A percentile compares a stretch with the other conserved stretches of the same genome.
phyloP scores from a whole-genome alignment of 495 filamentous ascomycete species.

The Penicillium subrubescens region DNA sequence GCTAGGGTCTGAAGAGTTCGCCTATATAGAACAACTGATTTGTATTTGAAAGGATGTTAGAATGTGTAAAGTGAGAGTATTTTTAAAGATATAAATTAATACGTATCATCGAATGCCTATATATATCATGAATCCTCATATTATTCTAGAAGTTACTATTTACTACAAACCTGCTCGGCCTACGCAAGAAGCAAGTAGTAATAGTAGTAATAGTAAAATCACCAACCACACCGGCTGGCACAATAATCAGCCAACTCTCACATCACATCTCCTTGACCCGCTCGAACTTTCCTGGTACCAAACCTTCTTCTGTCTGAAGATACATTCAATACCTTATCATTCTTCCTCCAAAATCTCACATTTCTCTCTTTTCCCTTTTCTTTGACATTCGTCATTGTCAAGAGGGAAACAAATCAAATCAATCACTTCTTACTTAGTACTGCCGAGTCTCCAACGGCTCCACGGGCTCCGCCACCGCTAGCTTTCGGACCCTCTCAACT shows the following conservation, averaged over 20 bases:
- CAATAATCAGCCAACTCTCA: not conserved
- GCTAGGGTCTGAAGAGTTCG: conserved; percentile 1
- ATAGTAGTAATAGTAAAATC: too few species aligned
- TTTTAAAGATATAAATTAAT: not conserved
- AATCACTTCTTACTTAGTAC: not conserved
- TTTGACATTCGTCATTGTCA: not conserved
- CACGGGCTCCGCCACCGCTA: conserved; percentile 36
- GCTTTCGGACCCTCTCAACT: conserved; percentile 26
- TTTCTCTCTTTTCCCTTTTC: not conserved
- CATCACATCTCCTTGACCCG: not conserved
- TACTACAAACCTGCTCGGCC: too few species aligned
- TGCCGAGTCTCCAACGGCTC: conserved; percentile 21
- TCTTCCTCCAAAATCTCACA: not conserved
- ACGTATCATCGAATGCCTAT: not conserved
- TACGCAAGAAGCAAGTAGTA: conserved; percentile 1
- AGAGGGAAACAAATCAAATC: not conserved
- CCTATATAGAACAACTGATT: not conserved
- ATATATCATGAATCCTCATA: not conserved
- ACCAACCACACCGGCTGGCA: conserved; percentile 2
- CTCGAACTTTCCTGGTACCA: not conserved
- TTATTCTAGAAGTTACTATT: not conserved
- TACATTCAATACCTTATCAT: not conserved
- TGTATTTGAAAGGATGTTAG: not conserved
- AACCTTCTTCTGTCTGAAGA: not conserved
- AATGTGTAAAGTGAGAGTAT: not conserved